Base-by-base conservation (phyloP, 768 basidiomycete species). In the Mycena latifolia region DNA sequence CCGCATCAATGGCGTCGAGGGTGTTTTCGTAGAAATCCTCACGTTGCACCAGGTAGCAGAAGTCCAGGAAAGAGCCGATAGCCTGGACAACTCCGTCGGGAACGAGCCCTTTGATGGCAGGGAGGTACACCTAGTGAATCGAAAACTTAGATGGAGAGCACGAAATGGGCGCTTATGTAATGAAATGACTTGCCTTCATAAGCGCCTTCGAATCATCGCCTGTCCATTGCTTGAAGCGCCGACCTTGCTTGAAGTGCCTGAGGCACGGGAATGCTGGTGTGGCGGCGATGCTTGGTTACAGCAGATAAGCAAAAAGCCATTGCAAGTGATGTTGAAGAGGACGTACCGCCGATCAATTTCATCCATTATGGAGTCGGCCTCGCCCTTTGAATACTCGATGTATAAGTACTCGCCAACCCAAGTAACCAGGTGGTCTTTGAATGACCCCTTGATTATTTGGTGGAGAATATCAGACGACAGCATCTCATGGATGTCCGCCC, bases 341-440 rank as follows among this genome's bases (percentile, higher is more conserved):
- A n/a, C 71, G 2, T 63, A 78, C 80, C 74, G 66, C 4, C 70
- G 67, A 61, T 81, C 78, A 67, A 80, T 80, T 33, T 80, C 78
- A 62, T 73, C 76, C 29, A 81, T 53, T 9, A 82, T 79, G 4
- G 33, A 55, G 37, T 73, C 65, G 0, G 71, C 76, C 5, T 57
- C 33, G 7, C 47, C 50, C 22, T 65, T 53, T 0, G 68, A 25
- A 41, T 77, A 59, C 2, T 15, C 50, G 0, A 51, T 5, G 17
- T 67, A 35, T 9, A 80, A 65, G 47, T 78, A 78, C 8, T 76
- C 60, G 0, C 62, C 61, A 0, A 79, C 73, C 78, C 77, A 79
- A 4, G 50, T 41, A 1, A 78, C 76, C 2, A 79, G 70, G 39
- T 78, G 78, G 35, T 79, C 78, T 68, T 79, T 79, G 67, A 79